Evolutionary conservation across 176 grass and related monocot species (phyloP).

Genomic region (Metroxylon sagu): DNA sequence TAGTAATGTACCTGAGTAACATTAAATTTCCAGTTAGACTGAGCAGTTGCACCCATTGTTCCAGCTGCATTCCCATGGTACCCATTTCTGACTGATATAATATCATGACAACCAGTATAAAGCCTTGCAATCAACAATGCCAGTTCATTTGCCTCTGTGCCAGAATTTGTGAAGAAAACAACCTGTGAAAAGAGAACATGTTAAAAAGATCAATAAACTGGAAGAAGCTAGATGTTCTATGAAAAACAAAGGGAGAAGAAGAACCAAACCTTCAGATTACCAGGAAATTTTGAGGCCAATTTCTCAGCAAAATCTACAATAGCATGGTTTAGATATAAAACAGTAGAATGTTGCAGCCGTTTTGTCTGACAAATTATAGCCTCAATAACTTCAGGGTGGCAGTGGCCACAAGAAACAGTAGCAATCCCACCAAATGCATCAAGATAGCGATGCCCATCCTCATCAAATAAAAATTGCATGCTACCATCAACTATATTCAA

Average conservation of each 20-base stretch:
- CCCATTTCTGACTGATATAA: conserved; percentile 85
- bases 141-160: conserved; percentile 85
- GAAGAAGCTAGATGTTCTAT: neutral
- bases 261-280: conserved; percentile 58
- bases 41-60: conserved; percentile 83
- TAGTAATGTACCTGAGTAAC: conserved; percentile 46
- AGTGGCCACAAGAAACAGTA: conserved; percentile 82
- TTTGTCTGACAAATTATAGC: conserved; percentile 73
- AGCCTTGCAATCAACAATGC: conserved; percentile 88
- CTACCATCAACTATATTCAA: conserved; percentile 94
- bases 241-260: too few species aligned
- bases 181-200: conserved; percentile 40
- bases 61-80: conserved; percentile 98
- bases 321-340: conserved; percentile 82
- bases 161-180: conserved; percentile 97
- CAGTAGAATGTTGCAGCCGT: conserved; percentile 75
- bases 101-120: conserved; percentile 80
- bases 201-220: neutral
- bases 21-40: conserved; percentile 91
- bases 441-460: conserved; percentile 73
- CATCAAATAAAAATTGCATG: conserved; percentile 86
- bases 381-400: conserved; percentile 79
- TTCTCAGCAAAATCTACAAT: conserved; percentile 94
- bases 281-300: conserved; percentile 70
- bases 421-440: conserved; percentile 92